Base-by-base conservation (phyloP, 2,329 filamentous ascomycete species). In the Didymella arachidicola region DNA sequence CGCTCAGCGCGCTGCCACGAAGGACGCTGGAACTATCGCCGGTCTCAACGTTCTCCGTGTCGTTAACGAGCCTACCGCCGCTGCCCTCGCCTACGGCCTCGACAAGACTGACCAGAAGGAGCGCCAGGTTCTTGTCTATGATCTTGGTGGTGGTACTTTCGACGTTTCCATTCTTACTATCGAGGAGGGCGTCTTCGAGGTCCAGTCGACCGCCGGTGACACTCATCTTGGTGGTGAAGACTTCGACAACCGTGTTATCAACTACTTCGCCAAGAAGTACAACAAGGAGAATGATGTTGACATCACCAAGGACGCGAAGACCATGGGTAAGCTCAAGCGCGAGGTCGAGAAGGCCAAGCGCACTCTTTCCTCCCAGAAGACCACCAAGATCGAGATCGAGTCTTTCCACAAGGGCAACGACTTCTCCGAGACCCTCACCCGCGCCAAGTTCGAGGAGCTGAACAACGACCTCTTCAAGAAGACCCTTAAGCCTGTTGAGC, bases 291-390 rank as follows among this genome's bases (percentile, higher is more conserved):
- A 97, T 85, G 83, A 81, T 72, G 92, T 96, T 69, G 93, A 99
- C 72, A 87, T 98, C 78, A 91, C 89, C 82, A 96, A 96, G 86
- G 93, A 98, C 77, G 83, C 89, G 68, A 97, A 97, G 91, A 90
- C 94, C 69, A 98, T 98, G 93, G 92, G 93, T 83, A 99, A 98
- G 85, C 88, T 99, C 72, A 98, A 98, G 92, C 93, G 95, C 74
- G 95, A 98, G 82, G 94, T 95, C 71, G 95, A 99, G 82, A 97
- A 97, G 89, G 95, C 95, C 82, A 99, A 99, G 91, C 92, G 95
- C 77, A 96, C 93, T 72, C 89, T 99, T 58, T 97, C 76, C 76
- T 95, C 92, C 68, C 92, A 96, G 84, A 93, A 92, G 89, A 93
- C 90, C 67, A 92, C 92, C 69, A 91, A 92, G 71, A 93, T 97